Base-by-base conservation (phyloP, 495 filamentous ascomycete species). In the Durotheca rogersii region DNA sequence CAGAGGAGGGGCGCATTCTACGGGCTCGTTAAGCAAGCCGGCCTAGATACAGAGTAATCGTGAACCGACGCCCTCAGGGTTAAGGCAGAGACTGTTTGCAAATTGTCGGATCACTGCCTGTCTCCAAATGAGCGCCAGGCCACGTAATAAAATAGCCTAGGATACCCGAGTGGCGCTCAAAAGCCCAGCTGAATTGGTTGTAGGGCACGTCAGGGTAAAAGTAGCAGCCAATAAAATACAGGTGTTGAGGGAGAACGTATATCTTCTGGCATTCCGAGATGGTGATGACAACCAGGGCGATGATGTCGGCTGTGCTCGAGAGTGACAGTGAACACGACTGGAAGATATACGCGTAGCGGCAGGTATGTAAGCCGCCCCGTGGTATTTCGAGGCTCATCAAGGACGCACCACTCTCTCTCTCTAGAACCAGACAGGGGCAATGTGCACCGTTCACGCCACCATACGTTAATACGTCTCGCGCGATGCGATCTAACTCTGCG, bases 1-100 rank as follows among this genome's bases (percentile, higher is more conserved):
- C 61, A 66, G 53, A 66, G 69, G 62, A 58, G 54, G 42, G 74
- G 74, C 7, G 48, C 69, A 20, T 78, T 78, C 50, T 70, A 69
- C 43, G 62, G 70, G 7, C 53, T 78, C 19, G 72, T 76, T 34
- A 74, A 65, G 65, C 71, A 78, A 58, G 69, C 74, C 17, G 73
- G 74, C 17, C 55, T 78, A 40, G 68, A 69, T 60, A 63, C 56
- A 30, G 64, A 66, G 38, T n/a, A n/a, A n/a, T n/a, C n/a, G n/a
- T n/a, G n/a, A n/a, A n/a, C n/a, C n/a, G n/a, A n/a, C n/a, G n/a
- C n/a, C n/a, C n/a, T n/a, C 64, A 63, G 19, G 20, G 25, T 23
- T 12, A 12, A 40, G 30, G 12, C 30, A 15, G n/a, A n/a, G n/a
- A n/a, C n/a, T n/a, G 30, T 50, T 50, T 50, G 40, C n/a, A 45